Conservation (phyloP, 768 basidiomycete species). For the Imleria badia region DNA sequence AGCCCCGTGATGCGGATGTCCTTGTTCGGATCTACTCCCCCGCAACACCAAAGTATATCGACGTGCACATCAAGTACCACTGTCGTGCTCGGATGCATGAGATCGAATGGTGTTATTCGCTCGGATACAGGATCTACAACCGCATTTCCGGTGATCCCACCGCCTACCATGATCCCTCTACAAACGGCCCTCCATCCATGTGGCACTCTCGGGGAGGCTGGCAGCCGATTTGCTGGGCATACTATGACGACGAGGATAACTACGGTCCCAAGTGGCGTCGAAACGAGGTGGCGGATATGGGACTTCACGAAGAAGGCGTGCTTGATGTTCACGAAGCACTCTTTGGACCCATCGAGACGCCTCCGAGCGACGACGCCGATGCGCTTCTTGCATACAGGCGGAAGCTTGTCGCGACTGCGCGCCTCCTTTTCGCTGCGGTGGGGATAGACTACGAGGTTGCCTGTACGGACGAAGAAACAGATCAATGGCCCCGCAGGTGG, state of each 20-base stretch:
- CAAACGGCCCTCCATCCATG: not conserved
- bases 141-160: not conserved
- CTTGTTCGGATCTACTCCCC: conserved; percentile 7
- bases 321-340: conserved; percentile 3
- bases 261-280: not conserved
- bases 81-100: not conserved
- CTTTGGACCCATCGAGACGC: conserved; percentile 3
- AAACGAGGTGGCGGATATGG: not conserved
- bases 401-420: conserved; percentile 1
- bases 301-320: not conserved
- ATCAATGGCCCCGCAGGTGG: not conserved
- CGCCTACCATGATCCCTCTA: not conserved
- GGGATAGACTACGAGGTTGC: conserved; percentile 9
- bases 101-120: conserved; percentile 8
- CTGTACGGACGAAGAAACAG: conserved; percentile 7
- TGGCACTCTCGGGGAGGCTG: conserved; percentile 7
- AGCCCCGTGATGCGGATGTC: not conserved
- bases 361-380: not conserved
- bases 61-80: conserved; percentile 12
- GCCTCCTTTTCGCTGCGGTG: conserved; percentile 7
- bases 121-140: conserved; percentile 2
- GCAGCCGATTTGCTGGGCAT: conserved; percentile 11
- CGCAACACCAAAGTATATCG: conserved; percentile 8
- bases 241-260: conserved; percentile 2
- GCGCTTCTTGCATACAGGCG: not conserved